A percentile compares a stretch with the other conserved stretches of the same genome.
Conservation (phyloP, 2,329 filamentous ascomycete species). For the Aureobasidium zeae region DNA sequence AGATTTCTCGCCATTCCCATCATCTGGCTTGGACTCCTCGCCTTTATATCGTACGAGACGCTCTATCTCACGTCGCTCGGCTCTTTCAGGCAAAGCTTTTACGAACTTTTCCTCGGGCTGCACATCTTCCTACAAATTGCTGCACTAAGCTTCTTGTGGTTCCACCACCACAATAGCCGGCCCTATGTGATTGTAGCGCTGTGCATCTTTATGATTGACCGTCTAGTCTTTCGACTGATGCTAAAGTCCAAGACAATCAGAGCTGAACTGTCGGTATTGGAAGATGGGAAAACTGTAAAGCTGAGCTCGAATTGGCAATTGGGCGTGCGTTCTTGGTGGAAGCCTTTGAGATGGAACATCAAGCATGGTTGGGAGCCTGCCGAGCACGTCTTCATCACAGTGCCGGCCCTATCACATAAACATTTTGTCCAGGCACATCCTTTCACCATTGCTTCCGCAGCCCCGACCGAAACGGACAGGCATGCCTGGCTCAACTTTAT, state of each 20-base stretch:
- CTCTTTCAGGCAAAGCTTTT: slow-evolving; percentile 51
- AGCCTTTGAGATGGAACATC: slow-evolving; percentile 24
- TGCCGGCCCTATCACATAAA: slow-evolving; percentile 45
- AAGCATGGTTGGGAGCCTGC: slow-evolving; percentile 49
- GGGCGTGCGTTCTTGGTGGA: slow-evolving; percentile 4
- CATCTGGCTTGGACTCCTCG: slow-evolving; percentile 45
- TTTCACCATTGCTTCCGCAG: slow-evolving; percentile 56
- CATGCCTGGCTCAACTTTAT: slow-evolving; percentile 49
- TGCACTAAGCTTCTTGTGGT: slow-evolving; percentile 48
- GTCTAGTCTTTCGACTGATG: slow-evolving; percentile 48
- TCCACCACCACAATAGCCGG: slow-evolving; percentile 47
- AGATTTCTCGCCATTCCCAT: slow-evolving; percentile 43
- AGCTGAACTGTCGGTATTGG: slow-evolving; percentile 45
- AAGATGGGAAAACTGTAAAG: slow-evolving; percentile 48
- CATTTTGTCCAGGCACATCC: slow-evolving; percentile 54
- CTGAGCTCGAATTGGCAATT: slow-evolving; percentile 39
- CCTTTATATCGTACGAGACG: slow-evolving; percentile 50
- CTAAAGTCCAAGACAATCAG: slow-evolving; percentile 41
- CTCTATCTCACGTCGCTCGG: slow-evolving; percentile 54
- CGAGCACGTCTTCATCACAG: slow-evolving; percentile 54
- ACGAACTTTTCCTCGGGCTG: slow-evolving; percentile 52
- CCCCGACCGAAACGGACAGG: slow-evolving; percentile 32
- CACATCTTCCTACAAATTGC: slow-evolving; percentile 50
- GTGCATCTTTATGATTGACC: slow-evolving; percentile 49
- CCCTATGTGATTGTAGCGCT: slow-evolving; percentile 47